Percentiles rank a stretch among this genome's conserved stretches.
These are phyloP conservation scores for Rhizopogon rudus DNA, from an alignment of 768 basidiomycete species.

Conservation along the genomic window DNA sequence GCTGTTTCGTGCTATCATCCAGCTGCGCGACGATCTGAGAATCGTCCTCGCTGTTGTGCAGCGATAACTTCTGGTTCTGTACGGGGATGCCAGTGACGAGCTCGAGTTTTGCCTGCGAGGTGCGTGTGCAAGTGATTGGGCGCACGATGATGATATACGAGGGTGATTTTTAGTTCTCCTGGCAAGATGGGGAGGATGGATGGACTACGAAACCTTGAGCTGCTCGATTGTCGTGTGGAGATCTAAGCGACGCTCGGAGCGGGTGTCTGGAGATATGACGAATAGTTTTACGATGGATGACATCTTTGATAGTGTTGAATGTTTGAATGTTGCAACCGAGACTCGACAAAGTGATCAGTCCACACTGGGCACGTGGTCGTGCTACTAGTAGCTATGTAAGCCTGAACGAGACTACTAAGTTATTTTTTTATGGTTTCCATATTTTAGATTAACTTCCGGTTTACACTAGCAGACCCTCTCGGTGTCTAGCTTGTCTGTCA, in stretches of 20 bases:
- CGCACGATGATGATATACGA: background rate
- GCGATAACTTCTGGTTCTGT: slow-evolving; percentile 60
- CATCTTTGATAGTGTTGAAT: slow-evolving; percentile 23
- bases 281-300: slow-evolving; percentile 59
- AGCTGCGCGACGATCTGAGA: slow-evolving; percentile 46
- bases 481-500: too few relatives aligned
- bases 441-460: too few relatives aligned
- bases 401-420: too few relatives aligned
- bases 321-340: too few relatives aligned
- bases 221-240: slow-evolving; percentile 66
- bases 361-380: too few relatives aligned
- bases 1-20: slow-evolving; percentile 57
- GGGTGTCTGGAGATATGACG: slow-evolving; percentile 83
- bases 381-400: too few relatives aligned
- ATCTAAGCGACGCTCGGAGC: slow-evolving; percentile 84
- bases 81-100: slow-evolving; percentile 87
- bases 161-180: slow-evolving; percentile 6
- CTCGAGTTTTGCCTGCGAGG: slow-evolving; percentile 68
- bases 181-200: slow-evolving; percentile 2
- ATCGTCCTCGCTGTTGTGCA: slow-evolving; percentile 57
- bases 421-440: too few relatives aligned
- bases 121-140: background rate
- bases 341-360: too few relatives aligned
- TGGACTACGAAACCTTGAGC: slow-evolving; percentile 61
- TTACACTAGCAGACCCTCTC: too few relatives aligned